These are phyloP conservation scores for Rosellinia necatrix DNA, from an alignment of 2,329 filamentous ascomycete species.

Conservation along the genomic window DNA sequence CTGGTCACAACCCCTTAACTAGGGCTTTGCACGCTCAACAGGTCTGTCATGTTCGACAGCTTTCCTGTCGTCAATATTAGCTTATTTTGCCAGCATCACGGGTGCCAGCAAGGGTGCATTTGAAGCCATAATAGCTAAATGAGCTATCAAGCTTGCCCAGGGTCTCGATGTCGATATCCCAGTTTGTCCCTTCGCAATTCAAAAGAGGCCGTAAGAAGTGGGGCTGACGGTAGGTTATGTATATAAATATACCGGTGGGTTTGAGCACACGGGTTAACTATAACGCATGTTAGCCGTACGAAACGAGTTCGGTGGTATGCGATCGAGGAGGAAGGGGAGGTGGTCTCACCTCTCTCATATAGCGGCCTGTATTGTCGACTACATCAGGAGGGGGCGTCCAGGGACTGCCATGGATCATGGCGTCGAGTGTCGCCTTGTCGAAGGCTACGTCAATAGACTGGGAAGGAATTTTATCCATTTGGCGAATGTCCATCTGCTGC, in stretches of 20 bases:
- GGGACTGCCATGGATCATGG: slow-evolving; percentile 58
- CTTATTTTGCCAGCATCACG: slow-evolving; percentile 7
- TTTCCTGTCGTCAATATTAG: too few relatives aligned
- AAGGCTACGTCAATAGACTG: slow-evolving; percentile 59
- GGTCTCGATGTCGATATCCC: slow-evolving; percentile 50
- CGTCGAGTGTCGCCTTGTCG: slow-evolving; percentile 61
- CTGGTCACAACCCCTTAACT: too few relatives aligned
- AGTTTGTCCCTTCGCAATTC: slow-evolving; percentile 45
- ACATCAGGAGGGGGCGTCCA: slow-evolving; percentile 58
- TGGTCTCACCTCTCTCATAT: slow-evolving; percentile 53
- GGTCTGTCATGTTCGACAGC: too few relatives aligned
- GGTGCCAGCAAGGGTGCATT: not conserved
- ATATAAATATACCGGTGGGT: slow-evolving; percentile 53
- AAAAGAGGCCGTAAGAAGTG: slow-evolving; percentile 58
- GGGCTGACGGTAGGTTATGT: slow-evolving; percentile 58
- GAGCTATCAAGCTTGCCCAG: slow-evolving; percentile 46
- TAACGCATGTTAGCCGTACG: slow-evolving; percentile 31
- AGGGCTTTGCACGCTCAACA: too few relatives aligned
- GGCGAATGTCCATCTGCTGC: slow-evolving; percentile 55
- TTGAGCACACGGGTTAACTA: slow-evolving; percentile 49
- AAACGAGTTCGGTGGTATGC: not conserved
- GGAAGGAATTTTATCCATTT: slow-evolving; percentile 49
- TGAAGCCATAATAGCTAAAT: slow-evolving; percentile 49
- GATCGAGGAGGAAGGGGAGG: not conserved
- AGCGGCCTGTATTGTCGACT: slow-evolving; percentile 51